Base-by-base conservation (phyloP, 2,329 filamentous ascomycete species). In the Trichoderma endophyticum region DNA sequence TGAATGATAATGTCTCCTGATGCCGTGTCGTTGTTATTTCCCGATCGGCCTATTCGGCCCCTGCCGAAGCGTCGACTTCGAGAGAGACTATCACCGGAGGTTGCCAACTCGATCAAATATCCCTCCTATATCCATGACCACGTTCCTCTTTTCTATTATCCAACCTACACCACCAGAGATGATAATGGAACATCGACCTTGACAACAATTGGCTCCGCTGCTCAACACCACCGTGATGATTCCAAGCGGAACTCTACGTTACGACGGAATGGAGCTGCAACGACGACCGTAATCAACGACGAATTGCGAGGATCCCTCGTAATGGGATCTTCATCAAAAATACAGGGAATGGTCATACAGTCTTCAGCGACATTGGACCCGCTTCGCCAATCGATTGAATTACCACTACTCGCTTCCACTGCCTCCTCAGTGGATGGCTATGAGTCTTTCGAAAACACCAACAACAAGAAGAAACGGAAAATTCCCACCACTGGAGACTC, bases 381-480 rank as follows among this genome's bases (percentile, higher is more conserved):
- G 36, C 74, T 82, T 36, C 85, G 84, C 34, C 66, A 60, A 72
- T 83, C 85, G 64, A 72, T 80, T 3, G 85, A 85, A 71, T 81
- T 84, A 21, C 86, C 89, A 57, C 88, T 89, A 26, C 87, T 91
- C 63, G 87, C 87, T 57, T 94, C 93, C 14, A 90, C 91, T 28
- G 87, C 89, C 6, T 92, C 91, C 5, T 92, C 91, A 3, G 84
- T 89, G 12, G 95, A 98, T 80, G 94, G 95, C 15, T 98, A 98
- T 80, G 96, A 99, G 81, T 96, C 94, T 7, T 97, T 98, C 77
- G 96, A 99, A 82, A 98, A 98, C 78, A 97, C 94, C 43, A 98
- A 97, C 81, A 99, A 99, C 80, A 99, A 99, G 83, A 99, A 98
- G 85, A 98, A 99, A 82, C 89, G 96, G 76, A 99, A 99, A 83